phyloP scores from a whole-genome alignment of 768 basidiomycete species.

The Boletus patriciae region DNA sequence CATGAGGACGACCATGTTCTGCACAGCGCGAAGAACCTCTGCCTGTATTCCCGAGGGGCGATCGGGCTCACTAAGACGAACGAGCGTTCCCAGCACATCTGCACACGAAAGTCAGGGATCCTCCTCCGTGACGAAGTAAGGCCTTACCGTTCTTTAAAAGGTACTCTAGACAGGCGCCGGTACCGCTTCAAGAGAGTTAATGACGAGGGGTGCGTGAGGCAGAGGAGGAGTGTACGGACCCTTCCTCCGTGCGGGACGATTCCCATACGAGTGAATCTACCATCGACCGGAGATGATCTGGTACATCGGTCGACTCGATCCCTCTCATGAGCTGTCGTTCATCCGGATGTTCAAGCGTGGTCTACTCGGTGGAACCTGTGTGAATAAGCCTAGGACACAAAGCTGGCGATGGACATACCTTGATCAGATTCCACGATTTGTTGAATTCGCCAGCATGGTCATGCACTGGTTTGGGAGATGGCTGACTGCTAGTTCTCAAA shows the following conservation, averaged over 20 bases:
- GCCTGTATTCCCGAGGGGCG: slow-evolving; percentile 88
- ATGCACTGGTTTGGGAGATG: slow-evolving; percentile 47
- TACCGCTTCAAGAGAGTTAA: slow-evolving; percentile 51
- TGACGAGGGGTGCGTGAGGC: slow-evolving; percentile 1
- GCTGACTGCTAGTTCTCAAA: slow-evolving; percentile 46
- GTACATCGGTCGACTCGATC: slow-evolving; percentile 79
- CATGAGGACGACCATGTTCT: slow-evolving; percentile 87
- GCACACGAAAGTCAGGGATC: background rate
- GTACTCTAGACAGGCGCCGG: slow-evolving; percentile 89
- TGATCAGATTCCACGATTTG: slow-evolving; percentile 71
- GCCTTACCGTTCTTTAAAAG: slow-evolving; percentile 79
- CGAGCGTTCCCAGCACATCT: slow-evolving; percentile 86
- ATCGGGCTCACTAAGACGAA: slow-evolving; percentile 81
- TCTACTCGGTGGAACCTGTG: slow-evolving; percentile 43
- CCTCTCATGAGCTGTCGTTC: slow-evolving; percentile 84
- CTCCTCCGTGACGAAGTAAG: background rate
- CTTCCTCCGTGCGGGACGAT: slow-evolving; percentile 80
- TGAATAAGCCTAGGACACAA: background rate
- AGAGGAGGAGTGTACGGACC: slow-evolving; percentile 51
- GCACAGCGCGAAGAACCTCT: slow-evolving; percentile 81
- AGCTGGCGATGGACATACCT: slow-evolving; percentile 43
- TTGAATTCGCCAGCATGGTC: slow-evolving; percentile 76
- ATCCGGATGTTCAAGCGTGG: slow-evolving; percentile 83
- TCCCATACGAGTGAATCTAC: slow-evolving; percentile 87
- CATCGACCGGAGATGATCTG: slow-evolving; percentile 71